Conservation (phyloP, 2,329 filamentous ascomycete species). For the Xylaria sp. region DNA sequence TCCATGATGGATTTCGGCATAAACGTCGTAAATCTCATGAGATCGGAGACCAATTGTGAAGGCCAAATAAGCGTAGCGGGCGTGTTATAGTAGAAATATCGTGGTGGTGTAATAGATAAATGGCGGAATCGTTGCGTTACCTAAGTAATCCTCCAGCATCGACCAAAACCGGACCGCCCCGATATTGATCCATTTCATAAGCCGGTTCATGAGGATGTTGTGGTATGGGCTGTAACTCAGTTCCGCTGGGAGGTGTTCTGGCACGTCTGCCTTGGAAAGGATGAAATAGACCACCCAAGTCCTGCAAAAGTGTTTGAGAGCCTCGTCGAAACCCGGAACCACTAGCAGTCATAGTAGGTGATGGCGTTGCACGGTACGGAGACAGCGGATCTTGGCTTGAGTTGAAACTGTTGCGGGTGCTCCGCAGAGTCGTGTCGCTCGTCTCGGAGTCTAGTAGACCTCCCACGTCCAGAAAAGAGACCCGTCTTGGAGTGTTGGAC, state of each 20-base stretch:
- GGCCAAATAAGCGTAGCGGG: not conserved
- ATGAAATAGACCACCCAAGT: conserved; percentile 65
- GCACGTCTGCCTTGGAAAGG: conserved; percentile 53
- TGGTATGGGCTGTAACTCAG: conserved; percentile 60
- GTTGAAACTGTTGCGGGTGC: conserved; percentile 56
- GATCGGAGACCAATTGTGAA: conserved; percentile 21
- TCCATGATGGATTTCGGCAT: conserved; percentile 39
- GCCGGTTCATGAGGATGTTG: conserved; percentile 54
- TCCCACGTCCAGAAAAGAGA: conserved; percentile 89
- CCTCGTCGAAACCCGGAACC: conserved; percentile 62
- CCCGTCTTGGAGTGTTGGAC: conserved; percentile 62
- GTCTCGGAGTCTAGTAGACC: conserved; percentile 72
- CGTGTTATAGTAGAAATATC: conserved; percentile 16
- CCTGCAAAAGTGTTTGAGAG: conserved; percentile 68
- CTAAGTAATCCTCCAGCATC: conserved; percentile 57
- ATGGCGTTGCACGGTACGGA: conserved; percentile 52
- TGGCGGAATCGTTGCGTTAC: conserved; percentile 22
- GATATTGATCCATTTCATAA: conserved; percentile 48
- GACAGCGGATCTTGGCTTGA: conserved; percentile 56
- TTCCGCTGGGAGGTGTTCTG: conserved; percentile 52
- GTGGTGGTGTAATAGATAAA: conserved; percentile 13
- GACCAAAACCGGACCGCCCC: conserved; percentile 50
- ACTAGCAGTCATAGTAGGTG: conserved; percentile 59
- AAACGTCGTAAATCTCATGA: conserved; percentile 44
- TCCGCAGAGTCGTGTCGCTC: conserved; percentile 41